A percentile compares a stretch with the other conserved stretches of the same genome.
Conservation (phyloP, 306 rosid species). For the Vigna nakashimae region DNA sequence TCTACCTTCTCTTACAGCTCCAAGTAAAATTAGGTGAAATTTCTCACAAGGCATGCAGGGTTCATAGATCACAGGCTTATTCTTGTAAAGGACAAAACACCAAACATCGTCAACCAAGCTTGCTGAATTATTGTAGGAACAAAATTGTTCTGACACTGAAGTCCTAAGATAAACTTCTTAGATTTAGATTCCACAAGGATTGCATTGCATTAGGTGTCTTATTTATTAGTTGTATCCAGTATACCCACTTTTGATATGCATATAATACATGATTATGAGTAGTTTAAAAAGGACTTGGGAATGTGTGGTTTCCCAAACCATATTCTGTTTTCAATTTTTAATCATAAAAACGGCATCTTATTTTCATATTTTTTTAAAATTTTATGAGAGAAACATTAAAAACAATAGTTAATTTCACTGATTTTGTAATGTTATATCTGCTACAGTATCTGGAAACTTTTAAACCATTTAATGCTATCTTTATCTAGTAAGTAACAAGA, state of each 20-base stretch:
- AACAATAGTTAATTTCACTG: neutral
- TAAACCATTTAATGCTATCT: neutral
- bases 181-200: constrained; percentile 9
- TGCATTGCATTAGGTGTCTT: constrained; percentile 2
- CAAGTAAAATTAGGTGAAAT: constrained; percentile 12
- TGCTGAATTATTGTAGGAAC: neutral
- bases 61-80: neutral
- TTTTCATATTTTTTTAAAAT: neutral
- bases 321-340: neutral
- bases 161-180: neutral
- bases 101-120: neutral
- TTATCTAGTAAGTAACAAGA: neutral
- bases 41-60: constrained; percentile 2
- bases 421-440: neutral
- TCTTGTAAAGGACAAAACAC: constrained; percentile 15
- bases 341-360: neutral
- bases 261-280: neutral
- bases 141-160: constrained; percentile 8
- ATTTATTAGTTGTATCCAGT: neutral
- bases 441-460: neutral
- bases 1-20: constrained; percentile 20
- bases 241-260: neutral
- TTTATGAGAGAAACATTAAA: neutral
- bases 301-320: neutral
- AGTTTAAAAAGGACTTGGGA: constrained; percentile 22